These are phyloP conservation scores for Stemphylium vesicarium DNA, from an alignment of 2,329 filamentous ascomycete species.

Conservation along the genomic window DNA sequence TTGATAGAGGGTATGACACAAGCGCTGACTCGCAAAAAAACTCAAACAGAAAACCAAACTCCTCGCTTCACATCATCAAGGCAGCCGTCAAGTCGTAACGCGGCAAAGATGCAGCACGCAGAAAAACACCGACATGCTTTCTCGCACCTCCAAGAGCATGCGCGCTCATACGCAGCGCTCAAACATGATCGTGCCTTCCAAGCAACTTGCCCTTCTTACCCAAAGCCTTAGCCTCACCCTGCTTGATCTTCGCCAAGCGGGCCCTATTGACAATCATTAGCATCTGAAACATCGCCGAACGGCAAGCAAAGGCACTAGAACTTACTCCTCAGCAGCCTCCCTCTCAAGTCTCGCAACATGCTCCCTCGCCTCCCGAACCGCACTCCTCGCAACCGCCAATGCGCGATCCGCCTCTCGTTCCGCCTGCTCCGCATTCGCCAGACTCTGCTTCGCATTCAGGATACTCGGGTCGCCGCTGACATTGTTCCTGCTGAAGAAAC, in stretches of 20 bases:
- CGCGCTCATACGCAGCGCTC: neutral
- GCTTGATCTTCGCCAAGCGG: constrained; percentile 70
- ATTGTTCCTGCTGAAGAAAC: constrained; percentile 52
- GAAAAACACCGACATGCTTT: too few relatives aligned
- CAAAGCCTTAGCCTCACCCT: constrained; percentile 68
- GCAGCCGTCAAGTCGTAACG: too few relatives aligned
- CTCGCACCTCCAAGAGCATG: too few relatives aligned
- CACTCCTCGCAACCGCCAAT: constrained; percentile 62
- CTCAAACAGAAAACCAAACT: too few relatives aligned
- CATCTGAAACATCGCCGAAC: neutral
- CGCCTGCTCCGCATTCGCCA: constrained; percentile 67
- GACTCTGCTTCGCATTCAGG: constrained; percentile 64
- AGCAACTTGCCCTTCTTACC: constrained; percentile 73
- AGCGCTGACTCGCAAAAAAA: too few relatives aligned
- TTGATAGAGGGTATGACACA: too few relatives aligned
- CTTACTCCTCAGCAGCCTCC: constrained; percentile 59
- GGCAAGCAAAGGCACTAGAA: neutral
- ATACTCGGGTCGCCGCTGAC: constrained; percentile 67
- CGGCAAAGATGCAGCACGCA: too few relatives aligned
- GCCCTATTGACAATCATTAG: constrained; percentile 37
- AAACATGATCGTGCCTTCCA: constrained; percentile 49
- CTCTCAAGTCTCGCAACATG: constrained; percentile 68
- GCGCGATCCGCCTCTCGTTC: constrained; percentile 71
- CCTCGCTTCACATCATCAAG: too few relatives aligned
- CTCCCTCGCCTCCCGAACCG: constrained; percentile 68